phyloP scores from a whole-genome alignment of 2,329 filamentous ascomycete genomes.

The Ophiostoma perfectum region DNA sequence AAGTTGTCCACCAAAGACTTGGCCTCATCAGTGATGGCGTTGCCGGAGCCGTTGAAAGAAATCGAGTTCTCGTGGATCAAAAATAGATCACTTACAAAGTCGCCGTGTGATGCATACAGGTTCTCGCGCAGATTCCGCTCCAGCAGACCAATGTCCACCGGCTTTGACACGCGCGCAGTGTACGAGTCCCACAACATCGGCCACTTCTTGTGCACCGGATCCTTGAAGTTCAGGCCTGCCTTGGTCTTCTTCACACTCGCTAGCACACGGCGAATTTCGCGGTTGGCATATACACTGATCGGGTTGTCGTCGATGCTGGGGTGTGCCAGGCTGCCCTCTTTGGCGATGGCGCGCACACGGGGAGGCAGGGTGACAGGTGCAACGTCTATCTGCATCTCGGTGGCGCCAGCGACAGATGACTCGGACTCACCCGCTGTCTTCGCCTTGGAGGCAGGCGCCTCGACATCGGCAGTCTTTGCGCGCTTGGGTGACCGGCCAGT shows the following conservation, averaged over 20 bases:
- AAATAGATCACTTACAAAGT: constrained; percentile 67
- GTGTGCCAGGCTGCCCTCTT: constrained; percentile 40
- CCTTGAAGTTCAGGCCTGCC: constrained; percentile 67
- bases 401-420: not conserved
- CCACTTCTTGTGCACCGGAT: constrained; percentile 71
- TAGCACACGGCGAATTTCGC: constrained; percentile 59
- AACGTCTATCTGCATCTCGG: constrained; percentile 30
- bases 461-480: constrained; percentile 54
- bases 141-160: constrained; percentile 80
- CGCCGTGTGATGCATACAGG: constrained; percentile 62
- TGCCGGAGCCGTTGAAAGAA: constrained; percentile 74
- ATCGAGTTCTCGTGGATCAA: constrained; percentile 75
- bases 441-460: constrained; percentile 22
- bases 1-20: constrained; percentile 52
- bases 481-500: constrained; percentile 72
- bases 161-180: constrained; percentile 61
- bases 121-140: constrained; percentile 71
- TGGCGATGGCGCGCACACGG: constrained; percentile 32
- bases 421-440: not conserved
- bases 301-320: constrained; percentile 41
- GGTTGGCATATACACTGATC: constrained; percentile 56
- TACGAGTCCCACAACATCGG: constrained; percentile 72
- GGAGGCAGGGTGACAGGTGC: constrained; percentile 27
- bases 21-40: constrained; percentile 61
- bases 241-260: constrained; percentile 82